Base-by-base conservation (phyloP, 1,284 basidiomycete species). In the Nidula niveotomentosa region DNA sequence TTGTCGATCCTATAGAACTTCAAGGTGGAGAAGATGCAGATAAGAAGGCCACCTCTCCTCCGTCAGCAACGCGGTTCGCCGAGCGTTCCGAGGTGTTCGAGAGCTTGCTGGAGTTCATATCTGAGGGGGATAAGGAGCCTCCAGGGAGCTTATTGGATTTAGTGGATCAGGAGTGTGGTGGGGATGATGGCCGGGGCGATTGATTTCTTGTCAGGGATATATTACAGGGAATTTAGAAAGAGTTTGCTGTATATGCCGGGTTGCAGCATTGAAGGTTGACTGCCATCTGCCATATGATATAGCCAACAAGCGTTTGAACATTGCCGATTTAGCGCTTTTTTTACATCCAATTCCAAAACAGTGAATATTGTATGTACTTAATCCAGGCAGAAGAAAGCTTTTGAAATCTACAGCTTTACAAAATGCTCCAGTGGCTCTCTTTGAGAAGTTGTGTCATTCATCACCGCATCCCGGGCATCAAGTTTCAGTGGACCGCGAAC, bases 61-160 rank as follows among this genome's bases (percentile, higher is more conserved):
- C 67, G 49, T 68, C 72, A 2, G 69, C 69, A 15, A 62, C 64
- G 35, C 65, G 80, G 56, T 89, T 83, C 64, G 70, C 70, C 45
- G 82, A 88, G 66, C 76, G 90, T 45, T 87, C 79, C 51, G 79
- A 83, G 54, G 78, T 89, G 52, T 92, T 91, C 66, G 86, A 91
- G 65, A 68, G 68, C 41, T 62, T 93, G 53, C 68, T 91, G 71
- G 75, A 70, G 58, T 89, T 86, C 66, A 75, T 92, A 9, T 76
- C 78, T 13, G 76, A 80, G 48, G 75, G 78, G 15, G 81, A 80
- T 54, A 90, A 85, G 68, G 81, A 92, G 67, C 90, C 90, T 2
- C 65, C 68, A 2, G 79, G 76, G 36, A 80, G 77, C 56, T 67
- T 88, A 60, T 62, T 85, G 63, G 80, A 86, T 67, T 66, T 86